These are phyloP conservation scores for Rhodotorula sphaerocarpa DNA, from an alignment of 768 basidiomycete species.

Conservation along the genomic window DNA sequence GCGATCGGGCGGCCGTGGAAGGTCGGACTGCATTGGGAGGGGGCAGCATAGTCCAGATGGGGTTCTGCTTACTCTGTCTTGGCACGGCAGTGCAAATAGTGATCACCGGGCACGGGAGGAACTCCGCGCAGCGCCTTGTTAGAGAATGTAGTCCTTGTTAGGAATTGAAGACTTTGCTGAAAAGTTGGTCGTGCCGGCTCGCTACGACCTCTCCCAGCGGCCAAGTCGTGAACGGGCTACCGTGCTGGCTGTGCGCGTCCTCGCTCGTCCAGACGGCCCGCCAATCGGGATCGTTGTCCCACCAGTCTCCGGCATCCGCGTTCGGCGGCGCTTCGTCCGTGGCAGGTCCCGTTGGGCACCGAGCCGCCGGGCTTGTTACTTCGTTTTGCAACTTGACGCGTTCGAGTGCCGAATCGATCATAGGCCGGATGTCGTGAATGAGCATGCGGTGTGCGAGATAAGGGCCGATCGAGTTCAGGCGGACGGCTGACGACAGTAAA, in stretches of 20 bases:
- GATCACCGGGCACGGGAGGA: too few species aligned
- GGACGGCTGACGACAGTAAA: slow-evolving; percentile 80
- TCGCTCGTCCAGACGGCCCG: neutral
- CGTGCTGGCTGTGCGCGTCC: slow-evolving; percentile 33
- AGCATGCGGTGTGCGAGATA: slow-evolving; percentile 85
- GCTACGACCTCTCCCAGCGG: slow-evolving; percentile 88
- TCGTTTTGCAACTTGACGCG: too few species aligned
- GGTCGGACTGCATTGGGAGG: too few species aligned
- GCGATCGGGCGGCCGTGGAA: too few species aligned
- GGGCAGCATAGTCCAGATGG: too few species aligned
- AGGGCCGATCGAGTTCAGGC: slow-evolving; percentile 84
- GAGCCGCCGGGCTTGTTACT: neutral
- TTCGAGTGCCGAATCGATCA: slow-evolving; percentile 49
- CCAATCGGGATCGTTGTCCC: slow-evolving; percentile 16
- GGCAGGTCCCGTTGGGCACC: too few species aligned
- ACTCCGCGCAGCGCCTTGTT: too few species aligned
- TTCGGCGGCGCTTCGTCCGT: neutral
- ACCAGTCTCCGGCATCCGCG: slow-evolving; percentile 4
- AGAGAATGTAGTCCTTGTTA: too few species aligned
- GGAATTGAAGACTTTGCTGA: slow-evolving; percentile 87
- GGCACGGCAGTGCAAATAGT: too few species aligned
- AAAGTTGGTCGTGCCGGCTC: slow-evolving; percentile 82
- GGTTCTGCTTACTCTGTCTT: too few species aligned
- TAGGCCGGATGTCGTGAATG: slow-evolving; percentile 58
- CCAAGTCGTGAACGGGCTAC: slow-evolving; percentile 79